Base-by-base conservation (phyloP, 2,329 filamentous ascomycete species). In the Fusarium circinatum region DNA sequence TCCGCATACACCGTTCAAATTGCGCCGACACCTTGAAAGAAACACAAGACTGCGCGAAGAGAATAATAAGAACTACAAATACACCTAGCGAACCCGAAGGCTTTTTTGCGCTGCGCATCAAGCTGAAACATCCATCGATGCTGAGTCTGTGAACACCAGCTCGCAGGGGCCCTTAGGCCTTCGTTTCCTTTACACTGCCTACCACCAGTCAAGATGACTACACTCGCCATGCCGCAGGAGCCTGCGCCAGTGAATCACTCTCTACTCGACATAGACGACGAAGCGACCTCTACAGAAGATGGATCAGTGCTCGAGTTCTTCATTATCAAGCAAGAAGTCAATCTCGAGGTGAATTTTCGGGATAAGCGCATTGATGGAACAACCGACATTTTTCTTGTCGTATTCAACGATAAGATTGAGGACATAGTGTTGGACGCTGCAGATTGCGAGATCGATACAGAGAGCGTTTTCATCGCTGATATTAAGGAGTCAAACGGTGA, bases 311-410 rank as follows among this genome's bases (percentile, higher is more conserved):
- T 83, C 22, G 82, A 84, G 32, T 86, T 84, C 63, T 85, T 88
- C 45, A 85, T 98, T 65, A 88, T 94, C 62, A 92, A 95, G 83
- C 96, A 98, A 84, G 93, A 94, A 81, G 92, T 99, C 56, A 92
- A 95, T 78, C 87, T 99, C 68, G 95, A 98, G 78, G 87, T 99
- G 80, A 93, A 97, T 84, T 97, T 99, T 81, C 88, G 89, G 73
- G 89, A 89, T 61, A 92, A 91, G 82, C 89, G 87, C 78, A 85
- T 98, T 78, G 91, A 89, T 70, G 96, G 96, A 57, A 92, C 89
- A 72, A 94, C 93, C 14, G 92, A 95, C 75, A 93, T 99, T 76
- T 93, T 92, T 36, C 90, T 98, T 61, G 91, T 93, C 75, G 86
- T 88, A 65, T 86, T 89, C 67, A 86, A 86, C 76, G 84, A 89